These are phyloP conservation scores for Talaromyces adpressus DNA, from an alignment of 495 filamentous ascomycete genomes.

Conservation along the genomic window DNA sequence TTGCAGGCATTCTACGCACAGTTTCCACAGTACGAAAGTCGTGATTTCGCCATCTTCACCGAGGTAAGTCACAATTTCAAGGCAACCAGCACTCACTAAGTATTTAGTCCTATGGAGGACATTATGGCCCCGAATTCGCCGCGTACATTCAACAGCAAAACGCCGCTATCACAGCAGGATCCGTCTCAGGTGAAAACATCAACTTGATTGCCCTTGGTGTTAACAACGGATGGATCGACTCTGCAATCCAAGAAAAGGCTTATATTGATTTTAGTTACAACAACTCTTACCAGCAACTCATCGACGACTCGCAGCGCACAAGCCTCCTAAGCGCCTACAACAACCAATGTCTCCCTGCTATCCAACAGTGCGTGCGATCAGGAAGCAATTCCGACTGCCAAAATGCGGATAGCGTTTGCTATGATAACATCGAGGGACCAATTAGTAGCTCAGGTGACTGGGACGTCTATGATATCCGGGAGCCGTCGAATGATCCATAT, in stretches of 20 bases:
- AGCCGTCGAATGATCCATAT: conserved; percentile 33
- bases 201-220: conserved; percentile 48
- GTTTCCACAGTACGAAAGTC: too few relatives aligned
- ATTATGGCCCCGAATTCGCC: conserved; percentile 47
- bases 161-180: conserved; percentile 28
- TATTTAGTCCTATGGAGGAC: conserved; percentile 48
- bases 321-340: conserved; percentile 31
- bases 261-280: conserved; percentile 46
- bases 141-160: conserved; percentile 47
- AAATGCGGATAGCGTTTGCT: too few relatives aligned
- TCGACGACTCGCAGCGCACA: conserved; percentile 33
- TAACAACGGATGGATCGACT: conserved; percentile 52
- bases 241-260: conserved; percentile 40
- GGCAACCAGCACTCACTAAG: too few relatives aligned
- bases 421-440: too few relatives aligned
- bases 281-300: conserved; percentile 44
- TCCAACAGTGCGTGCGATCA: too few relatives aligned
- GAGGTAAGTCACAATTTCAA: too few relatives aligned
- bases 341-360: too few relatives aligned
- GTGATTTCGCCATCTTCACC: conserved; percentile 13
- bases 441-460: conserved; percentile 20
- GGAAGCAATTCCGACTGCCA: too few relatives aligned
- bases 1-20: conserved; percentile 31
- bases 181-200: conserved; percentile 37
- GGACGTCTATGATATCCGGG: conserved; percentile 47